Percentiles rank a stretch among this genome's conserved stretches.
These are phyloP conservation scores for Penicillium sp. DNA, from an alignment of 2,329 filamentous ascomycete genomes.

Conservation along the genomic window DNA sequence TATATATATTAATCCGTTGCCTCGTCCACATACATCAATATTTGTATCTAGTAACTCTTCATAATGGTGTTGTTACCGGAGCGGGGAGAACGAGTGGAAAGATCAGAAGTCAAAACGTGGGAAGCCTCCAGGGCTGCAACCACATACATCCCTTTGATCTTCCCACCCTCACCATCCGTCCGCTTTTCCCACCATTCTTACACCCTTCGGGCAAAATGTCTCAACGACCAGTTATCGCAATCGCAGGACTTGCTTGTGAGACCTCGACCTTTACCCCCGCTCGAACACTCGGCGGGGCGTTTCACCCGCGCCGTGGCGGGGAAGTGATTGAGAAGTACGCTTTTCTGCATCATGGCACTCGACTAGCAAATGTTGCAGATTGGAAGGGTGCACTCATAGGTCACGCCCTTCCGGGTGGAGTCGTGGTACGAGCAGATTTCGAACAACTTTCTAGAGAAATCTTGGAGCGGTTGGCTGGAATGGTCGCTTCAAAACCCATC, in stretches of 20 bases:
- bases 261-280: slow-evolving; percentile 56
- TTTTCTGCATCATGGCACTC: slow-evolving; percentile 47
- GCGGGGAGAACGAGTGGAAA: background rate
- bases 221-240: slow-evolving; percentile 50
- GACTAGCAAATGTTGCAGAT: slow-evolving; percentile 45
- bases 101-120: background rate
- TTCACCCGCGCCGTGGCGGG: slow-evolving; percentile 49
- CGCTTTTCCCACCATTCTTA: background rate
- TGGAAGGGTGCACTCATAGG: slow-evolving; percentile 56
- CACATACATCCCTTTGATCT: slow-evolving; percentile 24
- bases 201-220: slow-evolving; percentile 22
- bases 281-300: slow-evolving; percentile 50
- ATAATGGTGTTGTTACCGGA: background rate
- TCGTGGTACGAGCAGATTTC: slow-evolving; percentile 50
- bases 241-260: slow-evolving; percentile 56
- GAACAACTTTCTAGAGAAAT: slow-evolving; percentile 48
- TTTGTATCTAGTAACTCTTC: background rate
- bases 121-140: background rate
- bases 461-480: slow-evolving; percentile 38
- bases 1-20: background rate
- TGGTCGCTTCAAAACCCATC: slow-evolving; percentile 36
- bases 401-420: slow-evolving; percentile 53
- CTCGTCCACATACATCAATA: background rate
- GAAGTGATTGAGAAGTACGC: slow-evolving; percentile 49
- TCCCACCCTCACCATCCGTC: too few species aligned